Conservation (phyloP, 2,329 filamentous ascomycete genomes). For the Dryadomyces quercus-mongolicae region DNA sequence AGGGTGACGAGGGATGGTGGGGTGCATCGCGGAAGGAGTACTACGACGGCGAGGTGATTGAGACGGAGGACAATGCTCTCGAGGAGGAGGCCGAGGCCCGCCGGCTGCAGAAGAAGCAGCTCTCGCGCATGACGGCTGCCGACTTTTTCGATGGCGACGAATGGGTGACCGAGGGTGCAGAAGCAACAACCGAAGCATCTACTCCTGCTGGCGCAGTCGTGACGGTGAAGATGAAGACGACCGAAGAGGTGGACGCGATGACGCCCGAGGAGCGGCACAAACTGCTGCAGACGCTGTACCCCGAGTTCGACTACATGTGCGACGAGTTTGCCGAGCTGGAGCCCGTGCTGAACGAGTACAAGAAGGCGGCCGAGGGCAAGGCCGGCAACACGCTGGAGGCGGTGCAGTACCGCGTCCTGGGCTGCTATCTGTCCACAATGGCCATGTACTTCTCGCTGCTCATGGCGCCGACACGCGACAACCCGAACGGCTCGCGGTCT, state of each 20-base stretch:
- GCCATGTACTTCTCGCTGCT: constrained; percentile 91
- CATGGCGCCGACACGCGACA: constrained; percentile 62
- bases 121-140: constrained; percentile 77
- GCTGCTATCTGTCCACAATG: constrained; percentile 75
- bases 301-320: constrained; percentile 79
- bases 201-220: constrained; percentile 41
- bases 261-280: constrained; percentile 59
- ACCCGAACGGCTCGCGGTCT: constrained; percentile 33
- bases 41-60: constrained; percentile 71
- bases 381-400: constrained; percentile 42
- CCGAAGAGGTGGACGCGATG: constrained; percentile 75
- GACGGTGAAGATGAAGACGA: constrained; percentile 73
- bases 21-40: constrained; percentile 81
- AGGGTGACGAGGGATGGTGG: constrained; percentile 60
- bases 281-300: constrained; percentile 70
- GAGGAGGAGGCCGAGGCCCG: constrained; percentile 89
- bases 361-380: constrained; percentile 42
- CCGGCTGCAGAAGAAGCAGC: constrained; percentile 78
- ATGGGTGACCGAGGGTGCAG: constrained; percentile 43
- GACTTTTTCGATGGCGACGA: constrained; percentile 92
- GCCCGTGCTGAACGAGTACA: constrained; percentile 46
- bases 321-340: constrained; percentile 69
- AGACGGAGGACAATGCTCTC: constrained; percentile 57
- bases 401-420: constrained; percentile 67
- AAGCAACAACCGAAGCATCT: constrained; percentile 26